These are phyloP conservation scores for Geranium incanum DNA, from an alignment of 441 rosid species.

Conservation along the genomic window DNA sequence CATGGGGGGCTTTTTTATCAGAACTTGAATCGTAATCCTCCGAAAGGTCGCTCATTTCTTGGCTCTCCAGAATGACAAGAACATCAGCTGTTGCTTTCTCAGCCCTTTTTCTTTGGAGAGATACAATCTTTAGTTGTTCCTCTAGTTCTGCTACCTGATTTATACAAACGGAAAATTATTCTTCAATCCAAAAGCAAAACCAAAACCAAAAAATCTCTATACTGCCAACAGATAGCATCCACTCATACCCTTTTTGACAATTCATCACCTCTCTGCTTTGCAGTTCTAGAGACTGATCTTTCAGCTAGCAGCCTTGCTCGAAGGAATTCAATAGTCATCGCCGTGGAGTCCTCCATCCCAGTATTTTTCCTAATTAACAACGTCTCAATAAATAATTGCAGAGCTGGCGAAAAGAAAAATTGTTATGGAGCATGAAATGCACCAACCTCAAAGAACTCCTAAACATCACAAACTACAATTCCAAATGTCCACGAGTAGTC, in stretches of 20 bases:
- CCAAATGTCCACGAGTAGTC: background rate
- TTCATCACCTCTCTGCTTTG: constrained; percentile 76
- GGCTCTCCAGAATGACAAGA: constrained; percentile 70
- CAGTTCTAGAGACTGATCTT: constrained; percentile 78
- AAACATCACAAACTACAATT: background rate
- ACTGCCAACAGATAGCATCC: background rate
- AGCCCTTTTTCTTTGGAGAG: constrained; percentile 78
- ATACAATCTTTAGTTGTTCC: constrained; percentile 66
- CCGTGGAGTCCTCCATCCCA: constrained; percentile 52
- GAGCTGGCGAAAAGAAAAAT: background rate
- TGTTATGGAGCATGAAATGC: background rate
- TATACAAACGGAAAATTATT: constrained; percentile 13
- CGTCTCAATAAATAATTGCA: constrained; percentile 12
- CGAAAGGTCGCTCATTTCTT: constrained; percentile 57
- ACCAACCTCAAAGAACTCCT: background rate
- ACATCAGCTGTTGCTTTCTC: constrained; percentile 84
- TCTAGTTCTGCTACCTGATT: constrained; percentile 71
- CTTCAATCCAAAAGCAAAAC: constrained; percentile 2
- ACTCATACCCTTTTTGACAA: constrained; percentile 56
- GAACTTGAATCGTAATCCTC: constrained; percentile 68
- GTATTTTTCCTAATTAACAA: constrained; percentile 19
- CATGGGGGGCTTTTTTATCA: constrained; percentile 48
- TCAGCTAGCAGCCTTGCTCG: constrained; percentile 75
- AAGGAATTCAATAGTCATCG: constrained; percentile 75
- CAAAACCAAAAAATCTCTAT: background rate